Conservation (phyloP, 495 filamentous ascomycete genomes). For the Aspergillus campestris region DNA sequence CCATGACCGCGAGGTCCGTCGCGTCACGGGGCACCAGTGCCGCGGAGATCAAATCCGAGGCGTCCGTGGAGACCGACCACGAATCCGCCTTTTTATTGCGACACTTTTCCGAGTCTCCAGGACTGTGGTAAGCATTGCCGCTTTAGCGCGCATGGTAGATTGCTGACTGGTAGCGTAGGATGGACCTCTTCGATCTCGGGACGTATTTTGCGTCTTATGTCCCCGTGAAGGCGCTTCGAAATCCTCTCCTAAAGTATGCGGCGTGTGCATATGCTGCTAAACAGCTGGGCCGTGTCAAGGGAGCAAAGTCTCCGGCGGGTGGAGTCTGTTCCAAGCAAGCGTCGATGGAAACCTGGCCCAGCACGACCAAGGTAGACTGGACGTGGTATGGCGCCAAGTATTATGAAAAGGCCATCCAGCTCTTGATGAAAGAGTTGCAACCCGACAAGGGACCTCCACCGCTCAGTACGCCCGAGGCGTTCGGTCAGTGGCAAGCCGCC, state of each 20-base stretch:
- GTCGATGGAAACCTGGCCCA: constrained; percentile 44
- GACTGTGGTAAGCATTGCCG: constrained; percentile 40
- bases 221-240: constrained; percentile 46
- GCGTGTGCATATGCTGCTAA: constrained; percentile 56
- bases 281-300: constrained; percentile 48
- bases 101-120: constrained; percentile 52
- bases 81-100: constrained; percentile 53
- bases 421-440: constrained; percentile 51
- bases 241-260: constrained; percentile 51
- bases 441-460: constrained; percentile 34
- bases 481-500: constrained; percentile 32
- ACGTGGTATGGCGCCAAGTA: constrained; percentile 50
- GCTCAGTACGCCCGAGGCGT: constrained; percentile 25
- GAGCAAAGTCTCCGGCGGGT: constrained; percentile 40
- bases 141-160: not conserved
- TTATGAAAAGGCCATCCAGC: constrained; percentile 55
- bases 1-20: constrained; percentile 21
- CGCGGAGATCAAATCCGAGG: constrained; percentile 14
- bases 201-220: constrained; percentile 53
- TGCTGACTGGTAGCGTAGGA: constrained; percentile 36
- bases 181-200: constrained; percentile 55
- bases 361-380: constrained; percentile 41
- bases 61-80: constrained; percentile 39
- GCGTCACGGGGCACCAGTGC: constrained; percentile 8
- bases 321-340: constrained; percentile 42